Evolutionary conservation across 495 filamentous ascomycete species (phyloP).

Genomic region (Penicillium diatomitis): DNA sequence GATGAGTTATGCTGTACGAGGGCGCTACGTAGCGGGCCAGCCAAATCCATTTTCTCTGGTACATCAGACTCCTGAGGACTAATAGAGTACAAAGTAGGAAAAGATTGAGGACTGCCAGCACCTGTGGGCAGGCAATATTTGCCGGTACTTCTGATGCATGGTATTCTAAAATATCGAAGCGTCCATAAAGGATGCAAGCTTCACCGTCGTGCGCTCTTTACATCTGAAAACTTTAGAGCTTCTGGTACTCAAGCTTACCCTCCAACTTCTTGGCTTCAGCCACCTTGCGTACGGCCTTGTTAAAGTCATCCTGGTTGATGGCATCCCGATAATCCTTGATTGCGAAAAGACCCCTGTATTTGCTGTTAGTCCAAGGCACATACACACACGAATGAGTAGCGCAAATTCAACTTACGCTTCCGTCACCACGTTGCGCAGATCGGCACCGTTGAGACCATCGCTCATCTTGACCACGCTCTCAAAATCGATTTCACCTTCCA

Average conservation of each 20-base stretch:
- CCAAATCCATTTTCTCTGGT: no score
- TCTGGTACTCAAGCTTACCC: conserved; percentile 96
- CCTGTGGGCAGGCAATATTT: no score
- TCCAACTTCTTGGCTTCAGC: conserved; percentile 97
- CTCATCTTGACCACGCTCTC: conserved; percentile 99
- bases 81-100: no score
- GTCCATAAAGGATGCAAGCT: conserved; percentile 11
- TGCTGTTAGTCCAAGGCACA: conserved; percentile 11
- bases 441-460: conserved; percentile 93
- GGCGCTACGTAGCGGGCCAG: no score
- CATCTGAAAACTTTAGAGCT: conserved; percentile 51
- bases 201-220: no score
- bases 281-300: conserved; percentile 95
- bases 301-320: conserved; percentile 97
- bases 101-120: no score
- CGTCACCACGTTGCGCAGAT: conserved; percentile 95
- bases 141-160: conserved; percentile 2
- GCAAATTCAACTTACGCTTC: conserved; percentile 63
- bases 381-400: conserved; percentile 5
- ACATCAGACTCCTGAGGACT: no score
- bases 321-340: conserved; percentile 96
- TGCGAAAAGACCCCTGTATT: conserved; percentile 73
- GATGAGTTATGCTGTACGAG: no score
- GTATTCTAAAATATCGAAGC: conserved; percentile 7
- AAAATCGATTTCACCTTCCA: conserved; percentile 96